Evolutionary conservation across 176 grass and related monocot genomes (phyloP).

Genomic region (Hsuehochloa calcarea): DNA sequence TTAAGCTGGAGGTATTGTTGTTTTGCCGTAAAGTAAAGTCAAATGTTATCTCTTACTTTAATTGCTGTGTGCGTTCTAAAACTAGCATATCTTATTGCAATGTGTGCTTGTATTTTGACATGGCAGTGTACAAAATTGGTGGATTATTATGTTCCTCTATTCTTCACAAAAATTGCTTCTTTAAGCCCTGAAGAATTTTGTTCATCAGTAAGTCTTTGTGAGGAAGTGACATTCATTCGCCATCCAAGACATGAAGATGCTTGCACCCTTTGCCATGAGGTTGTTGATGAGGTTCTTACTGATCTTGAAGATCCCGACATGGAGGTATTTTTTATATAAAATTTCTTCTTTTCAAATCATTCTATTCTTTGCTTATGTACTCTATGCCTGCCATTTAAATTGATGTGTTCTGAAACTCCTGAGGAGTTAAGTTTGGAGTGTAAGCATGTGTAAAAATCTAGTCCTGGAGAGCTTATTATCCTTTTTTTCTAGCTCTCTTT

Average conservation of each 20-base stretch:
- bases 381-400: neutral
- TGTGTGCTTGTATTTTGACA: conserved; percentile 8
- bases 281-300: conserved; percentile 46
- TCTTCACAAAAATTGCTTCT: conserved; percentile 59
- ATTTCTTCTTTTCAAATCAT: neutral
- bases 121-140: conserved; percentile 68
- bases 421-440: neutral
- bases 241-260: conserved; percentile 48
- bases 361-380: neutral
- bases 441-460: neutral
- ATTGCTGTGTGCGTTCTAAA: neutral
- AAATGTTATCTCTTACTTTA: neutral
- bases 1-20: conserved; percentile 52
- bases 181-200: conserved; percentile 73
- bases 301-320: conserved; percentile 63
- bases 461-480: neutral
- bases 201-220: conserved; percentile 56
- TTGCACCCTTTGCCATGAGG: conserved; percentile 63
- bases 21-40: neutral
- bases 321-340: conserved; percentile 46
- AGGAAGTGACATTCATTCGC: conserved; percentile 14
- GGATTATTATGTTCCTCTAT: conserved; percentile 61
- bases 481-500: neutral
- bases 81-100: neutral
- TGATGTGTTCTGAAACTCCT: neutral